Conservation (phyloP, 2,329 filamentous ascomycete species). For the Mollisia scopiformis region DNA sequence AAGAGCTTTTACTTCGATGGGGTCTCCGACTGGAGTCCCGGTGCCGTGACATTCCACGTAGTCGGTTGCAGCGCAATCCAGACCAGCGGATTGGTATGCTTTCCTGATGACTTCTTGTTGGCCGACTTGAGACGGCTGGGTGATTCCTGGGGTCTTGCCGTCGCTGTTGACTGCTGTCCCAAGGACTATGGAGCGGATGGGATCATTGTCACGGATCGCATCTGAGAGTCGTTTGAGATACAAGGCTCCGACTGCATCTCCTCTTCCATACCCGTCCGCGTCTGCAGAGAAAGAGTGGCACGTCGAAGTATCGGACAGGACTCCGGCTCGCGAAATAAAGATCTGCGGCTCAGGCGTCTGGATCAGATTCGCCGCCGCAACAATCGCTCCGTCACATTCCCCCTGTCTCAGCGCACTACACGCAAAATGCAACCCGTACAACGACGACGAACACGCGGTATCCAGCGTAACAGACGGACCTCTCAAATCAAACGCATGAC, state of each 20-base stretch:
- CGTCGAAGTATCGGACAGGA: too few relatives aligned
- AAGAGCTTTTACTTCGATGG: conserved; percentile 18
- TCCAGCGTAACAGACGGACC: conserved; percentile 21
- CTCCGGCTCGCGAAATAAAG: conserved; percentile 32
- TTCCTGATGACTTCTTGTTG: conserved; percentile 37
- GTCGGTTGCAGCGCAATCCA: conserved; percentile 11
- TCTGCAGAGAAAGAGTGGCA: too few relatives aligned
- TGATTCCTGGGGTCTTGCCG: conserved; percentile 58
- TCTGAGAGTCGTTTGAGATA: too few relatives aligned
- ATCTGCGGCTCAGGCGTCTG: conserved; percentile 13
- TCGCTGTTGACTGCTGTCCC: too few relatives aligned
- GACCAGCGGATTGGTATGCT: conserved; percentile 12
- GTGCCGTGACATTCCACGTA: conserved; percentile 24
- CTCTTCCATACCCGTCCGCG: too few relatives aligned
- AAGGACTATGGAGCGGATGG: too few relatives aligned
- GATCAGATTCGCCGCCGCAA: conserved; percentile 53
- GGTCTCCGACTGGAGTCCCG: conserved; percentile 23
- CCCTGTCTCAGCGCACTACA: conserved; percentile 17
- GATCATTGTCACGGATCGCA: too few relatives aligned
- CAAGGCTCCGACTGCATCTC: too few relatives aligned
- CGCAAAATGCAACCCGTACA: conserved; percentile 51
- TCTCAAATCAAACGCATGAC: conserved; percentile 38
- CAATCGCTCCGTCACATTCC: conserved; percentile 39
- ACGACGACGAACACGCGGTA: conserved; percentile 59
- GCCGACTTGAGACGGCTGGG: conserved; percentile 50